A percentile compares a stretch with the other conserved stretches of the same genome.
Conservation (phyloP, 257 asterid genomes). For the Ligustrum vulgare region DNA sequence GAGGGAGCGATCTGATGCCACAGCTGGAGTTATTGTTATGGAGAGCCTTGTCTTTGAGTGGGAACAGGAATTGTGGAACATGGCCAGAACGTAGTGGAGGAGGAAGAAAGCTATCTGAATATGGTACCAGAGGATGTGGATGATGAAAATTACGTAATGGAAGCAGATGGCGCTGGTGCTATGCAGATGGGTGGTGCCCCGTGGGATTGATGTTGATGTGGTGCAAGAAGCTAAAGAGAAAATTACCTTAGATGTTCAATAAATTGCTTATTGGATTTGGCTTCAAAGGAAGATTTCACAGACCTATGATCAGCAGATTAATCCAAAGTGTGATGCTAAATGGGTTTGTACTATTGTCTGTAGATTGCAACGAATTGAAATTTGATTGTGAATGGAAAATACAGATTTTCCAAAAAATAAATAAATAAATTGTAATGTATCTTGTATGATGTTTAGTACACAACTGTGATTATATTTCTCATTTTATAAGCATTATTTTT, state of each 20-base stretch:
- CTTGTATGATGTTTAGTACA: too few relatives aligned
- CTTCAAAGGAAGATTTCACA: slow-evolving; percentile 20
- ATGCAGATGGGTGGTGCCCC: slow-evolving; percentile 11
- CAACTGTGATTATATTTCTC: too few relatives aligned
- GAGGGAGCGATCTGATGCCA: slow-evolving; percentile 62
- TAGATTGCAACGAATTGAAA: too few relatives aligned
- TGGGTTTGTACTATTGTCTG: too few relatives aligned
- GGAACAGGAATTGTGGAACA: too few relatives aligned
- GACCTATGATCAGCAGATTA: slow-evolving; percentile 19
- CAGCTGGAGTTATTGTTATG: slow-evolving; percentile 75
- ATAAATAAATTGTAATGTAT: too few relatives aligned
- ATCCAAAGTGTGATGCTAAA: too few relatives aligned
- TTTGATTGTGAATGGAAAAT: too few relatives aligned
- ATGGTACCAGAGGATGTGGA: slow-evolving; percentile 12
- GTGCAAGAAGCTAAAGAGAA: slow-evolving; percentile 12
- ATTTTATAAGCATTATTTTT: too few relatives aligned
- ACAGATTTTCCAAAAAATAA: too few relatives aligned
- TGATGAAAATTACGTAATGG: background rate
- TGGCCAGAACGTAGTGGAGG: slow-evolving; percentile 18
- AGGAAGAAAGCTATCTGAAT: slow-evolving; percentile 18
- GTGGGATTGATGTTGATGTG: slow-evolving; percentile 20
- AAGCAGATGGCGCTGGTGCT: slow-evolving; percentile 1
- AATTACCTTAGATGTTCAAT: slow-evolving; percentile 14
- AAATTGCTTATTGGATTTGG: slow-evolving; percentile 23
- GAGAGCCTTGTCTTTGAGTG: slow-evolving; percentile 86